phyloP scores from a whole-genome alignment of 306 rosid genomes.

The Malus asiatica region DNA sequence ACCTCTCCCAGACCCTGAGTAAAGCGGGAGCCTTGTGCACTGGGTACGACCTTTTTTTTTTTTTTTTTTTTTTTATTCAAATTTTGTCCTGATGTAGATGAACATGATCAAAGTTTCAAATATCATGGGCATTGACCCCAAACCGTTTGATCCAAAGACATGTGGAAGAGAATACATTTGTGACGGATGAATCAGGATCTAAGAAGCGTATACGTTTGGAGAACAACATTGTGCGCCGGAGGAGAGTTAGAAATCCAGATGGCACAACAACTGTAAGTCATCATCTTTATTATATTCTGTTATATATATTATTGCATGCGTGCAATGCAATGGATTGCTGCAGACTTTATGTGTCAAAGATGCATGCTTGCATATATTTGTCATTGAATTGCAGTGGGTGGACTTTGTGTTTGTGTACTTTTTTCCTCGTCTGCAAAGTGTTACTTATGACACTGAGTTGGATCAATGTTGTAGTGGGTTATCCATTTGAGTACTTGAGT shows the following conservation, averaged over 20 bases:
- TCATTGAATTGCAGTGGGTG: not conserved
- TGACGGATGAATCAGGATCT: conserved; percentile 89
- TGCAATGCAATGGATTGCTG: not conserved
- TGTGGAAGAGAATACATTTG: conserved; percentile 94
- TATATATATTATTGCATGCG: not conserved
- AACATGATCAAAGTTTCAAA: conserved; percentile 96
- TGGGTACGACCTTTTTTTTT: too few species aligned
- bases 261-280: conserved; percentile 67
- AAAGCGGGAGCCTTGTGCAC: too few species aligned
- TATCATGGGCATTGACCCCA: conserved; percentile 91
- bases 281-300: conserved; percentile 16
- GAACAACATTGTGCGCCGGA: conserved; percentile 92
- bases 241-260: conserved; percentile 57
- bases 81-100: conserved; percentile 52
- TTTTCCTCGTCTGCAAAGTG: not conserved
- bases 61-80: too few species aligned
- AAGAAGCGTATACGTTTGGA: conserved; percentile 95
- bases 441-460: too few species aligned
- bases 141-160: conserved; percentile 84
- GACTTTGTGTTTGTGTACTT: not conserved
- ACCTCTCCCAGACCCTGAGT: too few species aligned
- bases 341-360: not conserved
- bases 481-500: too few species aligned
- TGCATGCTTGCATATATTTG: not conserved
- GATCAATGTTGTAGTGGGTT: too few species aligned